Conservation (phyloP, 192 early-diverging fungal species). For the Mortierella hygrophila region DNA sequence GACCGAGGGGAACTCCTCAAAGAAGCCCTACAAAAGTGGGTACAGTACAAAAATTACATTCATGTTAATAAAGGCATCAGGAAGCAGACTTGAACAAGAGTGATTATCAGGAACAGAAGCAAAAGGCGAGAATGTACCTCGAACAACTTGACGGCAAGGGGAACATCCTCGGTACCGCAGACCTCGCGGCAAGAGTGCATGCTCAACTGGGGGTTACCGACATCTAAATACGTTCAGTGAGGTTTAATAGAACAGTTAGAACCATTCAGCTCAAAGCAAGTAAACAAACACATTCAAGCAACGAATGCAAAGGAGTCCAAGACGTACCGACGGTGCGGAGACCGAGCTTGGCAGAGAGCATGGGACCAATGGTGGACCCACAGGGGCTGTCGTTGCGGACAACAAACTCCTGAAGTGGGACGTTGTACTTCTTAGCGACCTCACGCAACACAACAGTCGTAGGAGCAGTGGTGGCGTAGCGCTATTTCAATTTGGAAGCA, state of each 20-base stretch:
- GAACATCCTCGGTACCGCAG: slow-evolving; percentile 90
- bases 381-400: slow-evolving; percentile 96
- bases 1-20: slow-evolving; percentile 70
- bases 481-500: slow-evolving; percentile 33
- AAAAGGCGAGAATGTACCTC: slow-evolving; percentile 59
- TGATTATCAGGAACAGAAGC: not conserved
- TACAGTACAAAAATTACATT: slow-evolving; percentile 2
- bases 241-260: not conserved
- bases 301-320: not conserved
- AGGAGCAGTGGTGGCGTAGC: slow-evolving; percentile 83
- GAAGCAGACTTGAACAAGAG: not conserved
- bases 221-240: slow-evolving; percentile 65
- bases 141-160: slow-evolving; percentile 87
- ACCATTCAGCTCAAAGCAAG: not conserved
- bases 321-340: slow-evolving; percentile 89
- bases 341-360: slow-evolving; percentile 94
- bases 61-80: not conserved
- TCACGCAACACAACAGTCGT: slow-evolving; percentile 81
- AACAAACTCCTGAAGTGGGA: slow-evolving; percentile 92
- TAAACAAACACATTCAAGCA: not conserved
- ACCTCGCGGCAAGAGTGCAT: slow-evolving; percentile 99
- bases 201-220: slow-evolving; percentile 94
- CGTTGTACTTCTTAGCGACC: slow-evolving; percentile 79
- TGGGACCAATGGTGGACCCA: slow-evolving; percentile 97
- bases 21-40: slow-evolving; percentile 63